phyloP scores from a whole-genome alignment of 2,329 filamentous ascomycete genomes.

The Purpureocillium takamizusanense region DNA sequence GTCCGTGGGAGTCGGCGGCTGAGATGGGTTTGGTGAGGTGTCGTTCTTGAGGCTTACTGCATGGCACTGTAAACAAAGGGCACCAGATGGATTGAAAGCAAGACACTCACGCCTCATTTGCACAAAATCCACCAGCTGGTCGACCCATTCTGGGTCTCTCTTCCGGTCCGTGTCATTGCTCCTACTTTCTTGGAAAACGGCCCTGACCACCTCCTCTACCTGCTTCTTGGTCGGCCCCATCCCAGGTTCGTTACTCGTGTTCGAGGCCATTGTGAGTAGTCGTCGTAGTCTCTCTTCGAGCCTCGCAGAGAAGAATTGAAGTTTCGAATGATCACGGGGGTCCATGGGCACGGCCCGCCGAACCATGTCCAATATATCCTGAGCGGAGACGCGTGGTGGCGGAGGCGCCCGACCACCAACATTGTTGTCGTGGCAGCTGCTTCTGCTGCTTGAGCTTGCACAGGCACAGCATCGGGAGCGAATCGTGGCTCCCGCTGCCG shows the following conservation, averaged over 20 bases:
- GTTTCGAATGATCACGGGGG: background rate
- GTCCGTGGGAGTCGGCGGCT: slow-evolving; percentile 1
- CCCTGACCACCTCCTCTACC: slow-evolving; percentile 10
- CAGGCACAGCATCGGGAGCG: too few relatives aligned
- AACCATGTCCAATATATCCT: background rate
- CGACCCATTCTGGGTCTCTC: slow-evolving; percentile 5
- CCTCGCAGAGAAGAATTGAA: too few relatives aligned
- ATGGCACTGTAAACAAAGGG: background rate
- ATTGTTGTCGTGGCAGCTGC: too few relatives aligned
- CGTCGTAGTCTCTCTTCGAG: background rate
- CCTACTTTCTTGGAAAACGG: background rate
- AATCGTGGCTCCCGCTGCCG: too few relatives aligned
- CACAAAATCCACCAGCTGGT: slow-evolving; percentile 7
- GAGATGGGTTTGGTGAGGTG: background rate
- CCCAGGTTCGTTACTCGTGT: too few relatives aligned
- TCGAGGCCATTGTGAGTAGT: too few relatives aligned
- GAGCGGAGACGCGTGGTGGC: background rate
- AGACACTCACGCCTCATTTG: slow-evolving; percentile 2
- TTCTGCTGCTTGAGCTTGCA: too few relatives aligned
- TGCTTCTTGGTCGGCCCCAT: slow-evolving; percentile 5
- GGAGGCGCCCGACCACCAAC: too few relatives aligned
- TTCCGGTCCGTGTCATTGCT: slow-evolving; percentile 4
- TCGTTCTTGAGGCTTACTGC: slow-evolving; percentile 1
- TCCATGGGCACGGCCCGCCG: background rate
- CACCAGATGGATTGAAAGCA: background rate